Evolutionary conservation across 139 green algal genomes (phyloP).

Genomic region (Closterium sp.): DNA sequence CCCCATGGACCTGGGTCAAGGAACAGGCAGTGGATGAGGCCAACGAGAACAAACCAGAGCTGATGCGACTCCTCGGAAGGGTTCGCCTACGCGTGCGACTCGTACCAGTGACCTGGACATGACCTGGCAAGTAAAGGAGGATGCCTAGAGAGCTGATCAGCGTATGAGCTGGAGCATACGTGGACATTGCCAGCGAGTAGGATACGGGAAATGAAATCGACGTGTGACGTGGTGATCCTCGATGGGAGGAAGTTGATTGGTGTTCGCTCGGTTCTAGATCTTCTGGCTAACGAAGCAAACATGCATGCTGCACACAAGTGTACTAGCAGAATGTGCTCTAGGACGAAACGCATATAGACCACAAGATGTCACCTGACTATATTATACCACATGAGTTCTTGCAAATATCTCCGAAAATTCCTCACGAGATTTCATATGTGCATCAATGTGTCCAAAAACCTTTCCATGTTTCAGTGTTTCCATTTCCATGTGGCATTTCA

Average conservation of each 20-base stretch:
- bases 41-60: background rate
- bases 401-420: too few species aligned
- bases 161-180: background rate
- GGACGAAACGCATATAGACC: too few species aligned
- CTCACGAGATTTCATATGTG: too few species aligned
- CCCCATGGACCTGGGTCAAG: too few species aligned
- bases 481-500: too few species aligned
- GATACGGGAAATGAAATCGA: background rate
- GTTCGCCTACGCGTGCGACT: background rate
- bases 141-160: background rate
- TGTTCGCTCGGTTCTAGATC: background rate
- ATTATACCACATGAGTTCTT: too few species aligned
- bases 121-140: background rate
- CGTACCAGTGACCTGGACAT: background rate
- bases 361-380: too few species aligned
- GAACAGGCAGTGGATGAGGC: background rate
- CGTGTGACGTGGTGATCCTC: background rate
- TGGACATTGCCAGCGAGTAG: background rate
- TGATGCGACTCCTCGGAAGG: background rate
- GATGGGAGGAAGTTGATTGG: background rate
- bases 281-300: too few species aligned
- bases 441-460: too few species aligned
- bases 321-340: too few species aligned
- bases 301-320: too few species aligned
- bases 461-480: too few species aligned